These are phyloP conservation scores for Aspergillus luchuensis DNA, from an alignment of 2,329 filamentous ascomycete genomes.

Conservation along the genomic window DNA sequence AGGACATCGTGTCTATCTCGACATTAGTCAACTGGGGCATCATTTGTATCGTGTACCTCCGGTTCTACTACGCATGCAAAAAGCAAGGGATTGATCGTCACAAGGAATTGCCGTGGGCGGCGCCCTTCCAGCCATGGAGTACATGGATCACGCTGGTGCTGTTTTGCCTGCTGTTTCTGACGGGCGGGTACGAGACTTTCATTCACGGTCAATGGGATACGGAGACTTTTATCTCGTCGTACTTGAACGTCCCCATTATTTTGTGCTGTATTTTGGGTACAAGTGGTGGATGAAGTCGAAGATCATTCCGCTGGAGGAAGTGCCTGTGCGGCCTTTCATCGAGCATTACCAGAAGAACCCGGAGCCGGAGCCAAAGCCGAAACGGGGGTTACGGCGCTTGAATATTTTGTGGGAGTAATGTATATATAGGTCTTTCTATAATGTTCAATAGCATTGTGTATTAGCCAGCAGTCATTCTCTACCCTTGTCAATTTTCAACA, in stretches of 20 bases:
- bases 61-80: conserved; percentile 50
- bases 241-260: conserved; percentile 63
- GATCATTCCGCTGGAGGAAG: conserved; percentile 35
- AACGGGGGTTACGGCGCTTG: conserved; percentile 22
- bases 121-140: conserved; percentile 59
- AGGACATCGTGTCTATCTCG: conserved; percentile 55
- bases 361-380: conserved; percentile 27
- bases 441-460: background rate
- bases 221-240: conserved; percentile 63
- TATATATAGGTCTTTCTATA: background rate
- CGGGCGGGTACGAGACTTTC: conserved; percentile 64
- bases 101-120: conserved; percentile 51
- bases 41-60: conserved; percentile 57
- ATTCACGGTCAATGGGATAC: conserved; percentile 41
- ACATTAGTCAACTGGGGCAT: conserved; percentile 58
- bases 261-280: conserved; percentile 52
- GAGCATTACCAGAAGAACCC: conserved; percentile 30
- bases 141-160: conserved; percentile 60
- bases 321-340: conserved; percentile 40
- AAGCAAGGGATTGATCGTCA: conserved; percentile 39
- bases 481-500: background rate
- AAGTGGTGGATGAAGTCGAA: conserved; percentile 39
- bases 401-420: conserved; percentile 32
- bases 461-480: background rate
- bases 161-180: conserved; percentile 63